These are phyloP conservation scores for Cladobotryum protrusum DNA, from an alignment of 2,329 filamentous ascomycete species.

Conservation along the genomic window DNA sequence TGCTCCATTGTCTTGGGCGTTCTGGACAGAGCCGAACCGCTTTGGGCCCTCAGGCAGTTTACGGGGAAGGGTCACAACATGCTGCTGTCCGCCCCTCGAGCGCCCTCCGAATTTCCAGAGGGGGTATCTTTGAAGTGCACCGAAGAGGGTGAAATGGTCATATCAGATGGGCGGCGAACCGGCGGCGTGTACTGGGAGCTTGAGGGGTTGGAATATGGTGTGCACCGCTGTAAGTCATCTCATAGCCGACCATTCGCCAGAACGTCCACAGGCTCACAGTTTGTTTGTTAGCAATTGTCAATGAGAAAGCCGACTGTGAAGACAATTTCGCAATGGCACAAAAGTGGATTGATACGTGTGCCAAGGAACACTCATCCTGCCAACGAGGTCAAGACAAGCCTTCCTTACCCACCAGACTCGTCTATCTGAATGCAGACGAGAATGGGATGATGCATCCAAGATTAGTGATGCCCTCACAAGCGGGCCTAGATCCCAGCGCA, in stretches of 20 bases:
- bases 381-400: background rate
- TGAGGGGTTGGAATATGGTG: background rate
- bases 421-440: background rate
- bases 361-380: background rate
- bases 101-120: background rate
- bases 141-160: background rate
- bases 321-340: background rate
- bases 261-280: too few species aligned
- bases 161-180: background rate
- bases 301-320: background rate
- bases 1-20: background rate
- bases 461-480: background rate
- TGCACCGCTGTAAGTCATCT: background rate
- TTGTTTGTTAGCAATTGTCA: background rate
- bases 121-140: background rate
- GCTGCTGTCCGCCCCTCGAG: background rate
- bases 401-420: background rate
- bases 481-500: background rate
- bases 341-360: background rate
- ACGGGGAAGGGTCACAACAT: background rate
- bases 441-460: background rate
- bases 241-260: background rate
- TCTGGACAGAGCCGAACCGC: background rate
- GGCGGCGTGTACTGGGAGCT: constrained; percentile 1
- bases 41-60: constrained; percentile 1